Evolutionary conservation across 2,329 filamentous ascomycete genomes (phyloP).

Genomic region (Alternaria angustiovoidea): DNA sequence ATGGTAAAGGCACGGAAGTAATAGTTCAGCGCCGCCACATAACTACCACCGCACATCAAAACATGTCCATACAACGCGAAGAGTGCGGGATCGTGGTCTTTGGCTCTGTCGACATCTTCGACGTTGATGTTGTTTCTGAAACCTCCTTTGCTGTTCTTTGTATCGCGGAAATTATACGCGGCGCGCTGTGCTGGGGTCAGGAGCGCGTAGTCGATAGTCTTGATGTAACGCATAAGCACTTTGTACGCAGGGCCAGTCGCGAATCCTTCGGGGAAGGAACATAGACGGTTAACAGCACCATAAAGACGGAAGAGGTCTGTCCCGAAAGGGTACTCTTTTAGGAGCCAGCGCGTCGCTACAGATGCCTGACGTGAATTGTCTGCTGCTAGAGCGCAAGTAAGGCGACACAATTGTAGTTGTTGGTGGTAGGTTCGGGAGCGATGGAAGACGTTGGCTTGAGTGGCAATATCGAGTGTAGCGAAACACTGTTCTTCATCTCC

Average conservation of each 20-base stretch:
- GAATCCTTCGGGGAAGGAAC: constrained; percentile 77
- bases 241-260: constrained; percentile 85
- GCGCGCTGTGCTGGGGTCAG: constrained; percentile 62
- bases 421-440: constrained; percentile 73
- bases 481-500: constrained; percentile 78
- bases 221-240: constrained; percentile 89
- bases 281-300: constrained; percentile 77
- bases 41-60: constrained; percentile 82
- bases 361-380: constrained; percentile 80
- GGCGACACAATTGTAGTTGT: constrained; percentile 78
- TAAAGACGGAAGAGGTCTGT: constrained; percentile 87
- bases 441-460: constrained; percentile 83
- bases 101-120: constrained; percentile 51
- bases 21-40: constrained; percentile 85
- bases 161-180: constrained; percentile 49
- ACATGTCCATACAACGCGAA: constrained; percentile 92
- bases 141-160: constrained; percentile 49
- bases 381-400: constrained; percentile 82
- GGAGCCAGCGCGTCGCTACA: constrained; percentile 80
- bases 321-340: constrained; percentile 80
- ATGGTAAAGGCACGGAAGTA: constrained; percentile 74
- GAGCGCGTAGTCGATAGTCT: constrained; percentile 79
- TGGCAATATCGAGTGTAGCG: constrained; percentile 77
- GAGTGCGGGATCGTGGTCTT: constrained; percentile 72
- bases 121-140: constrained; percentile 49